These are phyloP conservation scores for Ophidiomyces ophidiicola DNA, from an alignment of 2,329 filamentous ascomycete species.

Conservation along the genomic window DNA sequence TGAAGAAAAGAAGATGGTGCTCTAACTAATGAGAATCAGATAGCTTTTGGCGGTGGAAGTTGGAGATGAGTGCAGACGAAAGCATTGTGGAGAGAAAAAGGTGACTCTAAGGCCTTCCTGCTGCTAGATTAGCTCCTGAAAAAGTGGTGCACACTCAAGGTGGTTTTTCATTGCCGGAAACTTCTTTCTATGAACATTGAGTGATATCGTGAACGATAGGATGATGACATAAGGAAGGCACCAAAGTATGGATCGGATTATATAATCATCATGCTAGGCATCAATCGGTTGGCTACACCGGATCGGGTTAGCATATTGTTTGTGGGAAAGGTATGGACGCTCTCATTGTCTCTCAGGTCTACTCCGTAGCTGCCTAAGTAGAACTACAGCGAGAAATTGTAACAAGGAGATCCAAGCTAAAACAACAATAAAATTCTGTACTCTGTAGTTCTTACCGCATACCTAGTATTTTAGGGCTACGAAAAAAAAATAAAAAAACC, in stretches of 20 bases:
- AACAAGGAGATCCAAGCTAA: too few relatives aligned
- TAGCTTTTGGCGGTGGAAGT: neutral
- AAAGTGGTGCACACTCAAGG: neutral
- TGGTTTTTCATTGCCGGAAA: neutral
- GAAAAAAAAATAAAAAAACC: too few relatives aligned
- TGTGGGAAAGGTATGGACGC: too few relatives aligned
- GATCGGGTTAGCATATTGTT: too few relatives aligned
- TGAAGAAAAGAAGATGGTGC: neutral
- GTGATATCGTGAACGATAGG: neutral
- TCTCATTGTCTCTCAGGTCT: too few relatives aligned
- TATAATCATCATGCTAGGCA: neutral
- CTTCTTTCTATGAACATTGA: neutral
- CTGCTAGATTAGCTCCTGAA: neutral
- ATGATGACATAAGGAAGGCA: conserved; percentile 6
- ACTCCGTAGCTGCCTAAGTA: too few relatives aligned
- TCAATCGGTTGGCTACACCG: too few relatives aligned
- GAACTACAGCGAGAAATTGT: too few relatives aligned
- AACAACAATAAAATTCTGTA: too few relatives aligned
- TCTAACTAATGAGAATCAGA: neutral
- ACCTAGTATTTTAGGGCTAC: too few relatives aligned
- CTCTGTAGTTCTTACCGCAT: too few relatives aligned
- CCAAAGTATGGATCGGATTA: neutral
- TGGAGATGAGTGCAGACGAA: neutral
- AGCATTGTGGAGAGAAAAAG: conserved; percentile 1
- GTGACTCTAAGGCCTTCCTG: neutral